Percentiles rank a stretch among this genome's conserved stretches.
phyloP scores from a whole-genome alignment of 1,284 basidiomycete genomes.

The Microstroma glucosiphilum region DNA sequence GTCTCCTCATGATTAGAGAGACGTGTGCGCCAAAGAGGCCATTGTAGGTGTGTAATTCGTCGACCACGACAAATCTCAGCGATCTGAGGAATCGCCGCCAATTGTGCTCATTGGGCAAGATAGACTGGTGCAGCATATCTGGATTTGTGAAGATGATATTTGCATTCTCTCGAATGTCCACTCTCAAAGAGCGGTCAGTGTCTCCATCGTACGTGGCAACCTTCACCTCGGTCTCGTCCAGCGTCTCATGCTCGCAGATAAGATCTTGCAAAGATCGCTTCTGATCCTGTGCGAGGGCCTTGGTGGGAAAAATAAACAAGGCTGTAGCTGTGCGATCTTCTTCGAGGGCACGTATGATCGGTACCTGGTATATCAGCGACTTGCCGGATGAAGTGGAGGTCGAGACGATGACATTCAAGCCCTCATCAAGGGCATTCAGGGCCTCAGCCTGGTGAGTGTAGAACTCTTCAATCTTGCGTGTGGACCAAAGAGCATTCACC shows the following conservation, averaged over 20 bases:
- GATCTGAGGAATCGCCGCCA: conserved; percentile 70
- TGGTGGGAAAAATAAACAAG: conserved; percentile 83
- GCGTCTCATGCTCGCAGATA: conserved; percentile 60
- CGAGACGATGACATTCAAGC: conserved; percentile 75
- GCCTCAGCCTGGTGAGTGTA: conserved; percentile 76
- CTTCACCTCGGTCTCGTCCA: conserved; percentile 59
- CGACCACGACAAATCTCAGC: conserved; percentile 72
- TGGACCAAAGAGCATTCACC: conserved; percentile 59
- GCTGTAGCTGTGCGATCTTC: conserved; percentile 63
- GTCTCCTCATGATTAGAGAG: conserved; percentile 47
- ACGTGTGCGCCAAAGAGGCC: conserved; percentile 45
- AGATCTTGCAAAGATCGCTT: conserved; percentile 54
- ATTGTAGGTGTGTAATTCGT: conserved; percentile 74
- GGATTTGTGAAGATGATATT: conserved; percentile 57
- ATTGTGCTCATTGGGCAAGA: conserved; percentile 73
- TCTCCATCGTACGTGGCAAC: conserved; percentile 84
- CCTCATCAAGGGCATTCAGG: conserved; percentile 62
- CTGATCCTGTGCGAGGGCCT: conserved; percentile 89
- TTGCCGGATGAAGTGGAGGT: conserved; percentile 88
- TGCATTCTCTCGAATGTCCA: conserved; percentile 50
- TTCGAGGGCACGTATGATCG: conserved; percentile 66
- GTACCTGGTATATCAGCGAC: conserved; percentile 72
- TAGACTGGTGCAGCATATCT: conserved; percentile 78
- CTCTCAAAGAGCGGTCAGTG: conserved; percentile 62
- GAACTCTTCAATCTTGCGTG: conserved; percentile 63